Evolutionary conservation across 2,329 filamentous ascomycete species (phyloP).

Genomic region (Thielaviopsis euricoi): DNA sequence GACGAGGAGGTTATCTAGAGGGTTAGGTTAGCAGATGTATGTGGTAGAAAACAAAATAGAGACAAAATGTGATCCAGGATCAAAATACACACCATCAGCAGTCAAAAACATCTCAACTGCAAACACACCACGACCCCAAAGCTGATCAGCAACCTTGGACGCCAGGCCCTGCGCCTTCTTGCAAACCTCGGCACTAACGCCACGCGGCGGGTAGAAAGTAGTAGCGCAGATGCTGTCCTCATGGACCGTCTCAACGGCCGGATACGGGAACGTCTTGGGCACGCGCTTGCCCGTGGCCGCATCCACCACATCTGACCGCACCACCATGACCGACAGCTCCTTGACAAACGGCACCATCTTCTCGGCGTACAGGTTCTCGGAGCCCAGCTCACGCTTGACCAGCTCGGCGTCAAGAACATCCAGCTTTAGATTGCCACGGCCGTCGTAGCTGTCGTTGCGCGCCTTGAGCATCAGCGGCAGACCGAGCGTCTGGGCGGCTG

Average conservation of each 20-base stretch:
- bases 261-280: constrained; percentile 51
- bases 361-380: constrained; percentile 68
- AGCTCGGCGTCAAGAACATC: constrained; percentile 35
- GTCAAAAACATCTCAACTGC: constrained; percentile 93
- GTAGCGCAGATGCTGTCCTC: constrained; percentile 92
- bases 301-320: constrained; percentile 61
- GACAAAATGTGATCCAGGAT: constrained; percentile 3
- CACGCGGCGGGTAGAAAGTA: constrained; percentile 69
- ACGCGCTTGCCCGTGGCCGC: constrained; percentile 21
- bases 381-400: constrained; percentile 45
- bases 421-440: constrained; percentile 50
- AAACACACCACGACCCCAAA: constrained; percentile 84
- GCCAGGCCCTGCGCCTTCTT: constrained; percentile 60
- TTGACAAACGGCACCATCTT: constrained; percentile 73
- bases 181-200: constrained; percentile 43
- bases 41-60: too few relatives aligned
- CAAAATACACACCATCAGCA: constrained; percentile 36
- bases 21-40: constrained; percentile 7
- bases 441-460: constrained; percentile 80
- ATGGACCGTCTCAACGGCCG: constrained; percentile 85
- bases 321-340: constrained; percentile 87
- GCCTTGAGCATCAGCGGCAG: constrained; percentile 90
- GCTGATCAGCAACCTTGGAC: constrained; percentile 57
- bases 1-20: constrained; percentile 45
- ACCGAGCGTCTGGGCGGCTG: constrained; percentile 48